These are phyloP conservation scores for Didymellaceae sp. DNA, from an alignment of 2,329 filamentous ascomycete species.

Conservation along the genomic window DNA sequence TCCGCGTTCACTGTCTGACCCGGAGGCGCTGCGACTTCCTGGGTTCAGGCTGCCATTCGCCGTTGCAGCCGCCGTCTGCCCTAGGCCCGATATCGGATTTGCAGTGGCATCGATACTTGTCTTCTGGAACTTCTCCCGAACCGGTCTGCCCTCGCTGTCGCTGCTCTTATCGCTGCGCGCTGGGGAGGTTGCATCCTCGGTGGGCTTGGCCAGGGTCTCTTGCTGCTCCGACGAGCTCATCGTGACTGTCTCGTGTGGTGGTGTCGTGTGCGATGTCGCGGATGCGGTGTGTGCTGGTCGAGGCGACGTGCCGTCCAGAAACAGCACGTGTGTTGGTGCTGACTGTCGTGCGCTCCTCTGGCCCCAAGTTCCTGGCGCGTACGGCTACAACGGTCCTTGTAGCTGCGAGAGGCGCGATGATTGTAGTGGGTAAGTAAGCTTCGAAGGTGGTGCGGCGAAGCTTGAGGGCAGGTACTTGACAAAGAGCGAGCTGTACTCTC, in stretches of 20 bases:
- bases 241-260: constrained; percentile 22
- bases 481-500: neutral
- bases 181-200: constrained; percentile 30
- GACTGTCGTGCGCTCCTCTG: neutral
- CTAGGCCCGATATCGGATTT: constrained; percentile 23
- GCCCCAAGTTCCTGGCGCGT: neutral
- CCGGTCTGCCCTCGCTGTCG: constrained; percentile 61
- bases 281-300: constrained; percentile 8
- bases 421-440: neutral
- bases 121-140: constrained; percentile 67
- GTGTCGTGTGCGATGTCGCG: constrained; percentile 6
- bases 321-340: neutral
- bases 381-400: constrained; percentile 2
- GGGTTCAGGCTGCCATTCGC: constrained; percentile 31
- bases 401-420: constrained; percentile 4
- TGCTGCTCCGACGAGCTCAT: constrained; percentile 35
- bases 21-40: constrained; percentile 38
- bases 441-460: constrained; percentile 5
- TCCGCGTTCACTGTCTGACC: constrained; percentile 47
- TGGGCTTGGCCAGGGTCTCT: constrained; percentile 18
- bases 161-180: constrained; percentile 50
- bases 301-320: neutral
- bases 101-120: constrained; percentile 60
- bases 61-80: constrained; percentile 33
- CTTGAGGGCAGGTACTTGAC: neutral